A percentile compares a stretch with the other conserved stretches of the same genome.
Conservation (phyloP, 2,329 filamentous ascomycete genomes). For the Aspergillus udagawae region DNA sequence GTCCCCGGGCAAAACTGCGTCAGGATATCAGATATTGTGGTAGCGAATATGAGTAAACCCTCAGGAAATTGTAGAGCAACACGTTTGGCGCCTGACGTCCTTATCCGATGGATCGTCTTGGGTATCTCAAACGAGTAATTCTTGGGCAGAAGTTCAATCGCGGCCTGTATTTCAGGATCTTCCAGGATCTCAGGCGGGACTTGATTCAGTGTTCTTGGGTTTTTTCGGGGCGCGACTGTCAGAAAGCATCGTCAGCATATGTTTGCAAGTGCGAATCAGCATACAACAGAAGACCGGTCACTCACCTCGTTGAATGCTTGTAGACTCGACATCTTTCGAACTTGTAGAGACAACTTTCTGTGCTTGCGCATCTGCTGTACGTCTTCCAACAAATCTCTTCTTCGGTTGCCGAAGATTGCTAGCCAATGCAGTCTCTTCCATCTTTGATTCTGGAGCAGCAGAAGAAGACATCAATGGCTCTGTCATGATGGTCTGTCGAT, state of each 20-base stretch:
- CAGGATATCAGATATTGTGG: slow-evolving; percentile 94
- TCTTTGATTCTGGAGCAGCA: neutral
- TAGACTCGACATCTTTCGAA: slow-evolving; percentile 60
- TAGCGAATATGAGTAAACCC: slow-evolving; percentile 89
- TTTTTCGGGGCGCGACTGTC: slow-evolving; percentile 66
- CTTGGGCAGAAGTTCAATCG: slow-evolving; percentile 78
- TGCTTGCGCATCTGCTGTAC: slow-evolving; percentile 57
- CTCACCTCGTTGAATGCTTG: slow-evolving; percentile 45
- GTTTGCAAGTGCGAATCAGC: slow-evolving; percentile 8
- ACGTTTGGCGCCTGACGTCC: slow-evolving; percentile 70
- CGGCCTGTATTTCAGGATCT: slow-evolving; percentile 78
- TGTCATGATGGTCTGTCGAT: slow-evolving; percentile 1
- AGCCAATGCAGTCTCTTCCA: slow-evolving; percentile 1
- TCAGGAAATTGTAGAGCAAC: slow-evolving; percentile 97
- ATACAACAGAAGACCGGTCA: neutral
- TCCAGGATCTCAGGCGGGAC: slow-evolving; percentile 83
- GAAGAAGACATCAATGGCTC: neutral
- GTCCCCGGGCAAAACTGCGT: slow-evolving; percentile 88
- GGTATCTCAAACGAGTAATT: slow-evolving; percentile 99
- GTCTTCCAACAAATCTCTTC: slow-evolving; percentile 85
- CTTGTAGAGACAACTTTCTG: slow-evolving; percentile 55
- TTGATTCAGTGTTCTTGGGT: slow-evolving; percentile 80
- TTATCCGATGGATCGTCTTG: slow-evolving; percentile 94
- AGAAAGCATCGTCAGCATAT: slow-evolving; percentile 1
- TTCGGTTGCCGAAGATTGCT: slow-evolving; percentile 64